Conservation (phyloP, 345 rosid species). For the Eucalyptus curtisii region DNA sequence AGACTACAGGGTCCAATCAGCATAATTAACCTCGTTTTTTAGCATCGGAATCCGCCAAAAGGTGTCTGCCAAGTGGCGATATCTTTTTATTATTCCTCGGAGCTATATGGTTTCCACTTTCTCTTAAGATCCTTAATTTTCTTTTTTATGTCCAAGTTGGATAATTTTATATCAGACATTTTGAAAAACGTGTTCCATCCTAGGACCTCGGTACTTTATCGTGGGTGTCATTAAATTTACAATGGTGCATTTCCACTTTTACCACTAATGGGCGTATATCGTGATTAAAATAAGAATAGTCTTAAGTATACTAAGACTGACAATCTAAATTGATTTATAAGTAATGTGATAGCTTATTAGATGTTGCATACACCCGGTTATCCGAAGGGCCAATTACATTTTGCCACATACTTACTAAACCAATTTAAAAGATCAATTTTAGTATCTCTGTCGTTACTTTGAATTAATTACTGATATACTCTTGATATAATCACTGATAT, state of each 20-base stretch:
- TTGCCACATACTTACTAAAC: neutral
- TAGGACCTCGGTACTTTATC: neutral
- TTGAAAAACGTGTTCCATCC: neutral
- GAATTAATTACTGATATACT: no score
- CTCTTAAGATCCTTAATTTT: neutral
- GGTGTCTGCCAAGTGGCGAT: neutral
- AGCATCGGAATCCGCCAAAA: neutral
- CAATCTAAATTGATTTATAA: neutral
- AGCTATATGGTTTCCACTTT: neutral
- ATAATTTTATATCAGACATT: neutral
- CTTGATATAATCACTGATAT: neutral
- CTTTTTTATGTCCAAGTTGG: neutral
- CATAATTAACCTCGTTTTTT: neutral
- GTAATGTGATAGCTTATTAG: neutral
- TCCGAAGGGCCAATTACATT: neutral
- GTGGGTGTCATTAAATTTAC: neutral
- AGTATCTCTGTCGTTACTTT: neutral
- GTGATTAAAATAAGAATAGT: neutral
- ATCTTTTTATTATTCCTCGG: neutral
- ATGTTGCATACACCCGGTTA: neutral
- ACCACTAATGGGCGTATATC: neutral
- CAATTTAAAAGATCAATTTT: neutral
- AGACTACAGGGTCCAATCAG: neutral
- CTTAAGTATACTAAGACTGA: neutral
- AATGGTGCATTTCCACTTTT: neutral